Conservation (phyloP, 352 stramenopile genomes). For the Phytophthora crassamura region DNA sequence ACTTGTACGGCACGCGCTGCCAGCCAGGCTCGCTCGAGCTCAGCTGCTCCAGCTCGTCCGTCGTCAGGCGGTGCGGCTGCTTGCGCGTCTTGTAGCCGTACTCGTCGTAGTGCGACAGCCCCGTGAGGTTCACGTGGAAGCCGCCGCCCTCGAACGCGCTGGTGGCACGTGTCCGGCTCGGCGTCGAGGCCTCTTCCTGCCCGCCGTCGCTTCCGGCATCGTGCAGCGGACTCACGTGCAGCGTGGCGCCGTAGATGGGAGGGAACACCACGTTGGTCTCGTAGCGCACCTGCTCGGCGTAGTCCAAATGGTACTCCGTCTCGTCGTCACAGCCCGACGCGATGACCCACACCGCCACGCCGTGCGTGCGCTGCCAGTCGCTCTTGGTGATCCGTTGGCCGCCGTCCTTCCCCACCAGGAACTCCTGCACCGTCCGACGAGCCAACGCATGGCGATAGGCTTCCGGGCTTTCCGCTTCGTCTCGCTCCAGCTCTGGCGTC, state of each 20-base stretch:
- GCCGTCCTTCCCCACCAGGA: constrained; percentile 45
- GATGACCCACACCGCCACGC: constrained; percentile 76
- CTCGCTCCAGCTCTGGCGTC: constrained; percentile 10
- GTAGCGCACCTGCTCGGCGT: constrained; percentile 73
- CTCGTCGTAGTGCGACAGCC: constrained; percentile 60
- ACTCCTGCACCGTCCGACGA: constrained; percentile 55
- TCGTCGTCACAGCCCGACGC: constrained; percentile 66
- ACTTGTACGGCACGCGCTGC: constrained; percentile 54
- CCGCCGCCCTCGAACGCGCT: constrained; percentile 51
- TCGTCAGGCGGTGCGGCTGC: constrained; percentile 43
- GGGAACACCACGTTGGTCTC: constrained; percentile 78
- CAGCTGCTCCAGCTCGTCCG: constrained; percentile 50
- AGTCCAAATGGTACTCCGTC: constrained; percentile 79
- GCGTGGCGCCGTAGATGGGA: constrained; percentile 75
- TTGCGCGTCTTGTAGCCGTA: constrained; percentile 77
- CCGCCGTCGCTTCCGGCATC: constrained; percentile 13
- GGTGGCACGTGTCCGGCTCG: constrained; percentile 13
- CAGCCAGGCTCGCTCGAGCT: constrained; percentile 45
- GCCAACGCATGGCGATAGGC: constrained; percentile 55
- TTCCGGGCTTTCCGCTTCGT: constrained; percentile 28
- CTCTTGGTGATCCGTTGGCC: constrained; percentile 30
- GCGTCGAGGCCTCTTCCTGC: neutral
- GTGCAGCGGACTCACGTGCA: constrained; percentile 71
- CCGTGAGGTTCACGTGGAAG: constrained; percentile 65
- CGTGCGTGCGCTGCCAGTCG: constrained; percentile 52